Base-by-base conservation (phyloP, 2,329 filamentous ascomycete species). In the Cercospora canescens region DNA sequence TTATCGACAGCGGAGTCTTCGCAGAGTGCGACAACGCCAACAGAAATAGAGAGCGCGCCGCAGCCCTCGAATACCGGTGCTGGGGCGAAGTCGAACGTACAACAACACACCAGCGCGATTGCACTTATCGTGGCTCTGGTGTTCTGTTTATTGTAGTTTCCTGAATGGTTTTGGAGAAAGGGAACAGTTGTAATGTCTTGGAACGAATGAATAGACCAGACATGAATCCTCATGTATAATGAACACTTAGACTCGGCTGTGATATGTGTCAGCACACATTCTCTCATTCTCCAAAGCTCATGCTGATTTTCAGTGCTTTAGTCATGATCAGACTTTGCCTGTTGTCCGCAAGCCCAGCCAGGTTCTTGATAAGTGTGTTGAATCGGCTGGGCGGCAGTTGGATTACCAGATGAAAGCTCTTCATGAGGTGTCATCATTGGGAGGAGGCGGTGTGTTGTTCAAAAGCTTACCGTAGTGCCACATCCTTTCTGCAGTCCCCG, bases 301-400 rank as follows among this genome's bases (percentile, higher is more conserved):
- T 16, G 41, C 12, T 52, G 28, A 30, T 7, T 18, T 28, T 28
- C 32, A 34, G 48, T 48, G 28, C 21, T 35, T 12, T 28, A 56
- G n/a, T 6, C 11, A n/a, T 50, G 50, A 41, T 81, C 82, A 83
- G 81, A 80, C 74, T 79, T 77, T 83, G 82, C 82, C 81, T 68
- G 73, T 75, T 74, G 52, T 81, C 82, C 77, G 81, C 84, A 84
- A 76, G 75, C 78, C 80, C 81, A 80, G 84, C 84, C 83, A 81
- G 81, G 78, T 68, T 70, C 73, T 30, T 71, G 70, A 72, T 72
- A 78, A 67, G 73, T 72, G 73, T 75, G 70, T 71, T 60, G 56
- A 63, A 69, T 79, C 81, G 83, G 84, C 77, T 86, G 80, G 81
- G 77, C 78, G 68, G 69, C 6, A 56, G 64, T 86, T 79, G 79